Evolutionary conservation across 306 rosid species (phyloP), one percentile per base, ranked within the genome.

Genomic region (Glycine soja): DNA sequence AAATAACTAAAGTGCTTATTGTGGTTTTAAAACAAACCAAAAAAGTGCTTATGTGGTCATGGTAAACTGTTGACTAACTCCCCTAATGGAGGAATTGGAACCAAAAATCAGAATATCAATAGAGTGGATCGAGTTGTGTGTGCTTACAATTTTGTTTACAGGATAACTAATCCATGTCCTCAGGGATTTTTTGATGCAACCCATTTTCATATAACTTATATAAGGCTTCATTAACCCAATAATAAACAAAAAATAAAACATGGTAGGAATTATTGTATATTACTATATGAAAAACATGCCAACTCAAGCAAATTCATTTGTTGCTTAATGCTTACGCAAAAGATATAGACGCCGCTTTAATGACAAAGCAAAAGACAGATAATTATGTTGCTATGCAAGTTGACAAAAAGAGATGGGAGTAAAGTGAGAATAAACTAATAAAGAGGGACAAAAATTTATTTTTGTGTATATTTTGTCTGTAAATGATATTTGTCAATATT

Each of bases 1-100:
- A 24, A 57, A 76, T 40, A 76, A 59, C 30, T 59, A 69, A 70
- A 82, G 74, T 61, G 82, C 32, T 48, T 47, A 50, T 36, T 82
- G 67, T 75, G 57, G 63, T 32, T 63, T n/a, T 50, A 75, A 24
- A 24, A 50, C 58, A 68, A 52, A 64, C 47, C 15, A 50, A 50
- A 58, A 74, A 73, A 58, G 85, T 76, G 48, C 5, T 75, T 69
- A 16, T 65, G 5, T 75, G 70, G 43, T 40, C 58, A 52, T 47
- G 47, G 30, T 30, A 54, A 53, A 8, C 0, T 74, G 8, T 54
- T 81, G 80, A 53, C 70, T 46, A 19, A 58, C 71, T 10, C 9
- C 1, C 16, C 30, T 16, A 2, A 16, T 56, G 10, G 62, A 15
- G 30, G 6, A 15, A 5, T 14, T 14, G 16, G 2, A 52, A 52